Evolutionary conservation across 805 yeast genomes (phyloP).

Genomic region (Saccharomycopsis amapae): DNA sequence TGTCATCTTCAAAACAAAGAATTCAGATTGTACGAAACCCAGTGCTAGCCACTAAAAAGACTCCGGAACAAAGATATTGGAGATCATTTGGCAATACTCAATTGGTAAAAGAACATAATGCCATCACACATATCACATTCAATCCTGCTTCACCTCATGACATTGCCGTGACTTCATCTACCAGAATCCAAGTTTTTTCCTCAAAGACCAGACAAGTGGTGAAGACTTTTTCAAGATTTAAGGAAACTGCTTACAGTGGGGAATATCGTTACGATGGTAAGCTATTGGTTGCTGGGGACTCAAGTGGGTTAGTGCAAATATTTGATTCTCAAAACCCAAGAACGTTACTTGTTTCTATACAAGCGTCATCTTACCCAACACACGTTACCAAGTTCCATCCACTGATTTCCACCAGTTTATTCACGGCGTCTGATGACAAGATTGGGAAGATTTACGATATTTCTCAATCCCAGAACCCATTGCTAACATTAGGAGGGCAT

Average conservation of each 20-base stretch:
- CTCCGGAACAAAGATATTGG: conserved; percentile 95
- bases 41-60: conserved; percentile 72
- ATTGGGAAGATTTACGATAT: conserved; percentile 81
- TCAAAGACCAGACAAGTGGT: conserved; percentile 90
- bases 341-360: conserved; percentile 67
- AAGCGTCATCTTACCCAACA: conserved; percentile 81
- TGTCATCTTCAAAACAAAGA: conserved; percentile 71
- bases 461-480: conserved; percentile 66
- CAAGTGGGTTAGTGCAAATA: conserved; percentile 85
- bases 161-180: conserved; percentile 87
- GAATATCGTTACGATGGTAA: conserved; percentile 90
- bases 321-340: conserved; percentile 80
- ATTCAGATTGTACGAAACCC: conserved; percentile 62
- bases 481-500: conserved; percentile 59
- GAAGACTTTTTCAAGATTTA: conserved; percentile 80
- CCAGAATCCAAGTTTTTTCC: conserved; percentile 86
- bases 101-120: conserved; percentile 86
- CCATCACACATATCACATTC: conserved; percentile 82
- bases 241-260: conserved; percentile 87
- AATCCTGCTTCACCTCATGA: conserved; percentile 83
- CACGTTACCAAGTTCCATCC: conserved; percentile 94
- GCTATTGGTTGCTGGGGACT: conserved; percentile 89
- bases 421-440: conserved; percentile 90
- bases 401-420: conserved; percentile 58
- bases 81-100: conserved; percentile 79